Evolutionary conservation across 306 rosid genomes (phyloP).

Genomic region (Cicer arietinum): DNA sequence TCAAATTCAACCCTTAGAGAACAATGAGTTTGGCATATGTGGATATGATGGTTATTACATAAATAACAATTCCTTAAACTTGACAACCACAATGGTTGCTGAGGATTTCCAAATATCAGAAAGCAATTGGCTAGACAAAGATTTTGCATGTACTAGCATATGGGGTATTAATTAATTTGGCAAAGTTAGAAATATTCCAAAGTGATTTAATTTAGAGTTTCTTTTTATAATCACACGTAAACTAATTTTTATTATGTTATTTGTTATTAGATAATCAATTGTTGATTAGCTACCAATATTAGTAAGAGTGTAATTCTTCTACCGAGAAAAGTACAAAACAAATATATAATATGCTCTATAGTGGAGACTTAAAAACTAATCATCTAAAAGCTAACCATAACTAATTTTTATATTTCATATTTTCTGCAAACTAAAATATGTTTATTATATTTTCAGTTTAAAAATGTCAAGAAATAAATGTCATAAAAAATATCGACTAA

Average conservation of each 20-base stretch:
- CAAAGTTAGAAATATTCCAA: conserved; percentile 44
- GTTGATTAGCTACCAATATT: conserved; percentile 27
- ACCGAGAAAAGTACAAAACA: no score
- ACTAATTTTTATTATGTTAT: conserved; percentile 8
- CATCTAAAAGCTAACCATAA: no score
- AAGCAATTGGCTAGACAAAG: conserved; percentile 54
- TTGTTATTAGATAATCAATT: conserved; percentile 21
- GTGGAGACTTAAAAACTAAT: no score
- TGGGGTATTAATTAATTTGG: conserved; percentile 67
- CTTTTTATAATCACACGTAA: conserved; percentile 39
- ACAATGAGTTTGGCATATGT: conserved; percentile 36
- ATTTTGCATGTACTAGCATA: conserved; percentile 46
- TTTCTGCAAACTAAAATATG: no score
- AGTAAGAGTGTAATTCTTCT: no score
- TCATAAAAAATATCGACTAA: no score
- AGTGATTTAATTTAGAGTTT: conserved; percentile 39
- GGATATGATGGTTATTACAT: conserved; percentile 39
- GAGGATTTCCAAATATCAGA: conserved; percentile 51
- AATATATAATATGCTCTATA: no score
- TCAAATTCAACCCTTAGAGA: conserved; percentile 39
- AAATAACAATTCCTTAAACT: conserved; percentile 28
- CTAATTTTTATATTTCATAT: no score
- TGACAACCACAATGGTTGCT: conserved; percentile 31
- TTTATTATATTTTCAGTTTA: no score
- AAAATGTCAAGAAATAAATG: no score